phyloP scores from a whole-genome alignment of 1,139 yeast species.

The Protomyces macrosporus region DNA sequence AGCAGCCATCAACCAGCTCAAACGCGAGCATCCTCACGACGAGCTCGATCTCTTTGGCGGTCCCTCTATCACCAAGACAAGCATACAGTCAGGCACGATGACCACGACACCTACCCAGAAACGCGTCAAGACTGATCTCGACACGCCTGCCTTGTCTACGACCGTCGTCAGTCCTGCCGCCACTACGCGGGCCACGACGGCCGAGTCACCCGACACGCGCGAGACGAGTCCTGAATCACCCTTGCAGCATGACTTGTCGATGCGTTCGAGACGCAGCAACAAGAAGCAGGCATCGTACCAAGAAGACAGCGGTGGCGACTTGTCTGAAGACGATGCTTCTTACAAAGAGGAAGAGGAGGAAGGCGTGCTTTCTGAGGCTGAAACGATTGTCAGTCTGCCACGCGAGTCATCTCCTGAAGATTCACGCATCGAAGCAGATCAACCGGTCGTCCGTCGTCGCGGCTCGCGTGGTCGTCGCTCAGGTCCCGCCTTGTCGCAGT shows the following conservation, averaged over 20 bases:
- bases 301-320: not conserved
- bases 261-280: not conserved
- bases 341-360: slow-evolving; percentile 17
- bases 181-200: not conserved
- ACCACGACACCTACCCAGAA: slow-evolving; percentile 2
- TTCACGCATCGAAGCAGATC: not conserved
- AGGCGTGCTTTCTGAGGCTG: not conserved
- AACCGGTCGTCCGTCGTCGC: not conserved
- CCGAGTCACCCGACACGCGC: slow-evolving; percentile 1
- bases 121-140: not conserved
- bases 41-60: slow-evolving; percentile 3
- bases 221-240: slow-evolving; percentile 4
- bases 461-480: not conserved
- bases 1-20: not conserved
- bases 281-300: not conserved
- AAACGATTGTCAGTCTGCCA: not conserved
- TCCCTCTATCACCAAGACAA: slow-evolving; percentile 3
- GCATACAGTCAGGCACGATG: not conserved
- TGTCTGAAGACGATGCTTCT: not conserved
- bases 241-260: no score
- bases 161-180: not conserved
- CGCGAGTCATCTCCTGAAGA: not conserved
- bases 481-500: slow-evolving; percentile 3
- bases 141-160: slow-evolving; percentile 3
- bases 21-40: not conserved